Base-by-base conservation (phyloP, 768 basidiomycete species). In the Lactarius akahatsu region DNA sequence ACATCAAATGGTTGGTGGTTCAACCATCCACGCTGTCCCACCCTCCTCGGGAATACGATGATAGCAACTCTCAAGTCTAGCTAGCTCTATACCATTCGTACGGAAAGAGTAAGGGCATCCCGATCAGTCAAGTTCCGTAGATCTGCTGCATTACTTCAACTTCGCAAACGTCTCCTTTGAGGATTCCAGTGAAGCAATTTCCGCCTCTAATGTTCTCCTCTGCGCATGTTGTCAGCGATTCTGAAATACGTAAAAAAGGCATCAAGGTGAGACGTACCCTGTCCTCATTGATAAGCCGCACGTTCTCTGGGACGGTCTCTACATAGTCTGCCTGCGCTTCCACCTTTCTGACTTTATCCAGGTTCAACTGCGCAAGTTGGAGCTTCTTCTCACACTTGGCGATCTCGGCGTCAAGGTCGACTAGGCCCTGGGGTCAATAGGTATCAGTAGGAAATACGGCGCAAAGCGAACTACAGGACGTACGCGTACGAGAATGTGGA, bases 361-460 rank as follows among this genome's bases (percentile, higher is more conserved):
- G 78, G 70, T 85, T 89, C 59, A 91, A 69, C 61, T 82, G 80
- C 2, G 86, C 87, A 11, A 94, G 78, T 45, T 89, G 85, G 2
- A 92, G 82, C 77, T 96, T 97, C 85, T 97, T 98, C 73, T 93
- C 86, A 67, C 89, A 88, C 77, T 96, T 98, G 47, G 84, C 80
- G 55, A 97, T 90, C 77, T 98, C 96, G 2, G 84, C 86, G 56
- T 93, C 88, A 7, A 96, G 78, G 77, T 98, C 90, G 20, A 99
- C 88, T 47, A 96, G 86, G 30, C 96, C 94, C 94, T 97, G 71
- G 18, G 23, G 10, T 52, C 23, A 5, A 23, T 26, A 5, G 3
- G 26, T 26, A 15, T 52, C 23, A 52, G n/a, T 23, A 52, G 26
- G 50, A 4, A 52, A 34, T 20, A n/a, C 18, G 26, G 23, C 43